Base-by-base conservation (phyloP, 345 rosid genomes). In the Geranium brycei region DNA sequence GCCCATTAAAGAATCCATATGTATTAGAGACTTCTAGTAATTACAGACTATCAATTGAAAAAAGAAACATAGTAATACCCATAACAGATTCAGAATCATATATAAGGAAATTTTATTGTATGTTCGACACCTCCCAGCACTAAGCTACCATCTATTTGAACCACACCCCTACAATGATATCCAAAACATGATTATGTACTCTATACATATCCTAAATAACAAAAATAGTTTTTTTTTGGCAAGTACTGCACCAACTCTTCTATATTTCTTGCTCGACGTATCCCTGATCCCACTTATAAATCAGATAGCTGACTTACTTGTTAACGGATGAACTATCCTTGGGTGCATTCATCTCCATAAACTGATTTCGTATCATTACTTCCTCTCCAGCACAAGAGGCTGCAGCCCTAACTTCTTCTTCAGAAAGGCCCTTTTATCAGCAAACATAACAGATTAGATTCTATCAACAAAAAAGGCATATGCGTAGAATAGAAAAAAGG, bases 261-360 rank as follows among this genome's bases (percentile, higher is more conserved):
- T 7, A 35, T 7, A 7, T 35, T 35, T 35, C 41, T 35, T 23
- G 28, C 28, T 23, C 28, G 28, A 2, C 28, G 28, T 23, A 23
- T n/a, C 28, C 28, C 41, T 35, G 41, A 35, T 35, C 41, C 41
- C 41, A 35, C 5, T 35, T 4, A 35, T 35, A 32, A 58, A 51
- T 32, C 66, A 69, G 41, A 59, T 16, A 67, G 17, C 19, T 53
- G 72, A 66, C 95, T 81, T 77, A 95, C 99, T 91, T 95, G 92
- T 76, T 91, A 67, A 91, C 99, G 56, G 95, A 90, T 65, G 96
- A 88, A 71, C 83, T 67, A 47, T 91, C 95, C 79, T 77, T 87
- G 58, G 97, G 99, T 17, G 99, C 96, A 83, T 87, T 95, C 99
- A 95, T 95, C 79, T 95, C 99, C 81, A 64, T 74, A 79, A 95